These are phyloP conservation scores for Penicillium glabrum DNA, from an alignment of 2,329 filamentous ascomycete genomes.

Conservation along the genomic window DNA sequence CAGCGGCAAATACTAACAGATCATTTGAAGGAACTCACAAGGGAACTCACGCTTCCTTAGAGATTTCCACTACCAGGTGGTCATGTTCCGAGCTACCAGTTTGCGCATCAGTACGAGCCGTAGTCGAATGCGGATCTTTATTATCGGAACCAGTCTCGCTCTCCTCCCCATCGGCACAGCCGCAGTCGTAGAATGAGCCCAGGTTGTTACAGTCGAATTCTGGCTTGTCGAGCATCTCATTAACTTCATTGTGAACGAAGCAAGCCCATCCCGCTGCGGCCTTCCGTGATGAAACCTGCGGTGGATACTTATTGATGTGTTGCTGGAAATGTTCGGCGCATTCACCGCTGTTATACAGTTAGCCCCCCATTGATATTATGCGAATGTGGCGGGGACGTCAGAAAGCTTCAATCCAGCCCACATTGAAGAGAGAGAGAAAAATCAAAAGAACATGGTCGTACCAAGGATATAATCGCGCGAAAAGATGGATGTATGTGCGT, in stretches of 20 bases:
- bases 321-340: slow-evolving; percentile 64
- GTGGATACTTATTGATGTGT: slow-evolving; percentile 62
- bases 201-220: slow-evolving; percentile 65
- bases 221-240: slow-evolving; percentile 60
- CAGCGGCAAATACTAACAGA: background rate
- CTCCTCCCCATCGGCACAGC: slow-evolving; percentile 59
- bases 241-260: slow-evolving; percentile 67
- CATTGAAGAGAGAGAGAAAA: background rate
- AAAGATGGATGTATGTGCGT: slow-evolving; percentile 62
- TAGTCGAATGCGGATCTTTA: slow-evolving; percentile 10
- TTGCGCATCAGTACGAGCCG: slow-evolving; percentile 6
- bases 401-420: background rate
- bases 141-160: slow-evolving; percentile 17
- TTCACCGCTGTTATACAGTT: slow-evolving; percentile 53
- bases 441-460: slow-evolving; percentile 25
- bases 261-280: slow-evolving; percentile 67
- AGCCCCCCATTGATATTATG: slow-evolving; percentile 4
- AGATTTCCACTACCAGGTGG: slow-evolving; percentile 34
- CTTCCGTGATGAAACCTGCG: slow-evolving; percentile 62
- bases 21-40: background rate
- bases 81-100: slow-evolving; percentile 11
- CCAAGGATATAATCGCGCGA: slow-evolving; percentile 66
- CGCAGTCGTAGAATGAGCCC: slow-evolving; percentile 67
- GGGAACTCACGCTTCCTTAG: slow-evolving; percentile 35
- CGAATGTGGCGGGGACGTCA: background rate